Evolutionary conservation across 441 rosid genomes (phyloP).

Genomic region (Gossypium davidsonii): DNA sequence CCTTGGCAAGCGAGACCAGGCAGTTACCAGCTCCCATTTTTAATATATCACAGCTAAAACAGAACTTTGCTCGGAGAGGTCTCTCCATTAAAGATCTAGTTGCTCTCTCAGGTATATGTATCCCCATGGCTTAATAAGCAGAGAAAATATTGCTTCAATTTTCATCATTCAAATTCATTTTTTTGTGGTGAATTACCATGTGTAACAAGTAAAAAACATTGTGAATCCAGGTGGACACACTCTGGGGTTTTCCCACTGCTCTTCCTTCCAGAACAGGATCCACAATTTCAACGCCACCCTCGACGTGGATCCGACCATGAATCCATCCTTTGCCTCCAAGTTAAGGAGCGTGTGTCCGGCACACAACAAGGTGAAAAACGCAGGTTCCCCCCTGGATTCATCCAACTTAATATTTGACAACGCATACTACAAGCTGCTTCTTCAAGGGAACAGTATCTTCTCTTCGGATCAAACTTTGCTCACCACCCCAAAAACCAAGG

Average conservation of each 20-base stretch:
- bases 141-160: no score
- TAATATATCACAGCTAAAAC: conserved; percentile 47
- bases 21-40: conserved; percentile 57
- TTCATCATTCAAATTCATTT: no score
- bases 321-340: conserved; percentile 39
- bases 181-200: no score
- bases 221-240: conserved; percentile 50
- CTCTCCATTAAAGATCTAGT: conserved; percentile 51
- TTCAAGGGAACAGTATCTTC: conserved; percentile 47
- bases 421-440: conserved; percentile 43
- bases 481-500: conserved; percentile 27
- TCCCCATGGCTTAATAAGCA: no score
- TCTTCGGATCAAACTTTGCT: conserved; percentile 52
- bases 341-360: conserved; percentile 40
- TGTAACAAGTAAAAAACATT: no score
- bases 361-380: conserved; percentile 40
- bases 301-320: conserved; percentile 53
- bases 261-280: conserved; percentile 55
- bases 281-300: conserved; percentile 52
- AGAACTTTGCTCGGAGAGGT: conserved; percentile 57
- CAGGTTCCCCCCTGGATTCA: conserved; percentile 42
- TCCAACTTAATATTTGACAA: conserved; percentile 34
- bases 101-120: conserved; percentile 44
- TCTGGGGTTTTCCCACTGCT: conserved; percentile 66
- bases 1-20: conserved; percentile 54